Percentiles rank a stretch among this genome's conserved stretches.
These are phyloP conservation scores for Ceratobasidium sp. DNA, from an alignment of 1,284 basidiomycete species.

Conservation along the genomic window DNA sequence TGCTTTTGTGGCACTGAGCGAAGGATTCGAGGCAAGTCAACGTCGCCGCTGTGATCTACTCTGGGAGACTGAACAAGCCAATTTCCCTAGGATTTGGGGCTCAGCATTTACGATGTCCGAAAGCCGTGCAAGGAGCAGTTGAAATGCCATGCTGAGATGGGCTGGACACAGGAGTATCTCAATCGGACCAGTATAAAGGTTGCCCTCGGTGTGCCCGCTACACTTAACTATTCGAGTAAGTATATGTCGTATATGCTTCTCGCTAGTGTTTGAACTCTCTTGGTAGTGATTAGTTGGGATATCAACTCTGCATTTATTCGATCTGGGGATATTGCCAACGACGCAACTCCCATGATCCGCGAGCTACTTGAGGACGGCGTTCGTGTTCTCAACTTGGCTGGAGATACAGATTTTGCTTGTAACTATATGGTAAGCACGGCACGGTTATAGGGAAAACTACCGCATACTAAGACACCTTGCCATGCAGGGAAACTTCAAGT, in stretches of 20 bases:
- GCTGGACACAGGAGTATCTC: slow-evolving; percentile 20
- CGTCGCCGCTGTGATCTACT: background rate
- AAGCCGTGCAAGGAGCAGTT: background rate
- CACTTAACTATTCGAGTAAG: background rate
- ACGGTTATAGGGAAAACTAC: background rate
- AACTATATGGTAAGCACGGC: slow-evolving; percentile 10
- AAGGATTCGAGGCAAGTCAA: slow-evolving; percentile 22
- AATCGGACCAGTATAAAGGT: slow-evolving; percentile 17
- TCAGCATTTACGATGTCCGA: slow-evolving; percentile 18
- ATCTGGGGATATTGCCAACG: slow-evolving; percentile 14
- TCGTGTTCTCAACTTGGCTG: slow-evolving; percentile 14
- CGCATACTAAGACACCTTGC: background rate
- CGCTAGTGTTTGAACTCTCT: background rate
- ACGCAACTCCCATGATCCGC: background rate
- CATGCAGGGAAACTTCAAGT: slow-evolving; percentile 21
- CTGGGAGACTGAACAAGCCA: background rate
- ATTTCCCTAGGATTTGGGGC: slow-evolving; percentile 1
- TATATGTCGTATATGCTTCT: background rate
- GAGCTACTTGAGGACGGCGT: slow-evolving; percentile 7
- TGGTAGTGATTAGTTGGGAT: slow-evolving; percentile 5
- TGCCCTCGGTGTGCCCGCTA: slow-evolving; percentile 11
- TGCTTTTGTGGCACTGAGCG: background rate
- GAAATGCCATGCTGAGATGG: slow-evolving; percentile 14
- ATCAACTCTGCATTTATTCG: slow-evolving; percentile 8
- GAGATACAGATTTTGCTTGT: slow-evolving; percentile 24